These are phyloP conservation scores for Hortaea werneckii DNA, from an alignment of 2,329 filamentous ascomycete species.

Conservation along the genomic window DNA sequence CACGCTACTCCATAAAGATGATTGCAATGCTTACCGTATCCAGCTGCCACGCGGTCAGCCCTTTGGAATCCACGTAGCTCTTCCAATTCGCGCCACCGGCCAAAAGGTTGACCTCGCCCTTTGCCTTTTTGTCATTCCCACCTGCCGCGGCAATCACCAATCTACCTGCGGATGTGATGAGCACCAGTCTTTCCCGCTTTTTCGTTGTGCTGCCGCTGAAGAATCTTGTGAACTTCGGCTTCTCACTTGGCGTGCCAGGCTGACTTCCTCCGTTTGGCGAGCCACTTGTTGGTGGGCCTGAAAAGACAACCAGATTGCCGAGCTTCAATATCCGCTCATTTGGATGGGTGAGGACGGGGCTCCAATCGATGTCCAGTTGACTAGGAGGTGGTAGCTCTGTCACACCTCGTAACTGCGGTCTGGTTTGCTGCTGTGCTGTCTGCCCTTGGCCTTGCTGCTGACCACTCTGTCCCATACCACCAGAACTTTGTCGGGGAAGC, in stretches of 20 bases:
- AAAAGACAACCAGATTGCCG: constrained; percentile 78
- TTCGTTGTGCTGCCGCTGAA: constrained; percentile 87
- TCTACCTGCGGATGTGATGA: constrained; percentile 85
- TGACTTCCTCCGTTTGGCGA: constrained; percentile 51
- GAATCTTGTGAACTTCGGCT: constrained; percentile 81
- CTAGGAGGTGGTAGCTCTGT: constrained; percentile 94
- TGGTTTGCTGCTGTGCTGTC: constrained; percentile 8
- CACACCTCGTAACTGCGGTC: constrained; percentile 69
- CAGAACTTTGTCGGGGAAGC: constrained; percentile 21
- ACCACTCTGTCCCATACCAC: constrained; percentile 5
- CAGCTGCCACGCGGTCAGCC: constrained; percentile 77
- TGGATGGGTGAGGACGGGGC: constrained; percentile 76
- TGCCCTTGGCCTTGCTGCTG: constrained; percentile 1
- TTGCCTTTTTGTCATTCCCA: constrained; percentile 91
- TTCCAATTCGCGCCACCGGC: constrained; percentile 64
- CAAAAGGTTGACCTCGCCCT: constrained; percentile 81
- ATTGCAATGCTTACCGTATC: constrained; percentile 65
- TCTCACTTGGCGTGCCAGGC: constrained; percentile 45
- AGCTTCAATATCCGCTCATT: constrained; percentile 94
- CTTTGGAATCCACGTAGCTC: constrained; percentile 75
- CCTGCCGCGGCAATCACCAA: constrained; percentile 84
- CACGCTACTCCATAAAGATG: constrained; percentile 14
- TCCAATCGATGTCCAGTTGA: constrained; percentile 97
- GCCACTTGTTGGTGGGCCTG: constrained; percentile 52
- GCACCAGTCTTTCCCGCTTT: constrained; percentile 83